Base-by-base conservation (phyloP, 2,329 filamentous ascomycete genomes). In the Leptographium radiaticola region DNA sequence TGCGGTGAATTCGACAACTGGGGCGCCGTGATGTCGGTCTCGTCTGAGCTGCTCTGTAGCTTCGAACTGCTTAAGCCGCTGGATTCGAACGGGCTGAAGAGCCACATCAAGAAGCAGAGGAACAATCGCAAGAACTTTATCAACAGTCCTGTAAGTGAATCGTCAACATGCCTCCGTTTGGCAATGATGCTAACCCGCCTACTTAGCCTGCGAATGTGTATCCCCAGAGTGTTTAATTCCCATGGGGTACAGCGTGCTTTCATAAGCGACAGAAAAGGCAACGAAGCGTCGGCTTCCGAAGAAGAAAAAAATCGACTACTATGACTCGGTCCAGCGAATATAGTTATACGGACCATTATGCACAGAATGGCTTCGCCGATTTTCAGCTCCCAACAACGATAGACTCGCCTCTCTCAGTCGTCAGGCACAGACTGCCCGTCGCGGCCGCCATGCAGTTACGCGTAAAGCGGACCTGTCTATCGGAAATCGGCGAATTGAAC, bases 1-100 rank as follows among this genome's bases (percentile, higher is more conserved):
- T 98, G 93, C 63, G 93, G 93, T 60, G 93, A 98, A 68, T 98
- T 98, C 61, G 93, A 98, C 67, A 98, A 98, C 59, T 97, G 93
- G 89, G 93, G 93, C 20, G 93, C 93, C 15, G 90, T 97, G 60
- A 98, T 98, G 93, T 95, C 91, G 2, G 93, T 98, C 25, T 96
- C 89, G 1, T 81, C 81, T 15, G 93, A 97, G 68, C 72, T 98
- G 52, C 80, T 98, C 1, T 98, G 93, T 72, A 96, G 90, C 66
- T 98, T 98, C 65, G 93, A 98, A 70, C 76, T 98, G 16, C 77
- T 98, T 57, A 98, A 98, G 69, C 93, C 93, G 9, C 77, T 98
- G 48, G 93, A 98, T 69, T 96, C 90, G 13, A 94, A 87, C 62
- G 91, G 91, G 38, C 75, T 98, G 58, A 98, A 98, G 78, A 96